These are phyloP conservation scores for Symbiodinium pilosum DNA, from an alignment of 73 alveolate genomes.

Conservation along the genomic window DNA sequence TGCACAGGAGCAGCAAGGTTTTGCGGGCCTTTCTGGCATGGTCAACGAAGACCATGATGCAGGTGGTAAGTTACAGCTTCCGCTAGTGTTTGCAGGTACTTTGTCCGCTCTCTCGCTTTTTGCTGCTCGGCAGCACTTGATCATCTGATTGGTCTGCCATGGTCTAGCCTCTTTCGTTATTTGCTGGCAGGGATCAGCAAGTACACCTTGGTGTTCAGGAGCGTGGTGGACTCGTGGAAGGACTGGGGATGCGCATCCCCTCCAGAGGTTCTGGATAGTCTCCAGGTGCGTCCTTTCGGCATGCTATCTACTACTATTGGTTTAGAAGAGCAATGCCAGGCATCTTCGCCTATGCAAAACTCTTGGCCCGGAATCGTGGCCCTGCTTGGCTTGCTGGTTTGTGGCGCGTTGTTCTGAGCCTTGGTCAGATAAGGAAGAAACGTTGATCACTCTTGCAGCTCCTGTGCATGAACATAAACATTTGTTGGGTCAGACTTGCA, in stretches of 20 bases:
- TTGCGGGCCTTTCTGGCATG: background rate
- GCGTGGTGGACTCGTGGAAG: background rate
- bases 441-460: background rate
- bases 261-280: background rate
- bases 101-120: constrained; percentile 27
- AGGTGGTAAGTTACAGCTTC: too few relatives aligned
- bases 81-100: background rate
- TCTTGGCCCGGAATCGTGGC: background rate
- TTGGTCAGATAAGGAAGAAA: background rate
- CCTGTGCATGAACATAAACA: too few relatives aligned
- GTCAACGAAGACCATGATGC: background rate
- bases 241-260: background rate
- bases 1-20: background rate
- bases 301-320: too few relatives aligned
- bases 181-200: background rate
- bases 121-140: background rate
- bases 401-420: background rate
- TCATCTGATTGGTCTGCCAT: too few relatives aligned
- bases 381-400: background rate
- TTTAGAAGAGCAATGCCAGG: background rate
- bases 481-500: too few relatives aligned
- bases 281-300: too few relatives aligned
- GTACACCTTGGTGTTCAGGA: background rate
- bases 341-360: too few relatives aligned
- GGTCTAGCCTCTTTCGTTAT: background rate